A percentile compares a stretch with the other conserved stretches of the same genome.
These are phyloP conservation scores for Gymnopilus dilepis DNA, from an alignment of 768 basidiomycete genomes.

Conservation along the genomic window DNA sequence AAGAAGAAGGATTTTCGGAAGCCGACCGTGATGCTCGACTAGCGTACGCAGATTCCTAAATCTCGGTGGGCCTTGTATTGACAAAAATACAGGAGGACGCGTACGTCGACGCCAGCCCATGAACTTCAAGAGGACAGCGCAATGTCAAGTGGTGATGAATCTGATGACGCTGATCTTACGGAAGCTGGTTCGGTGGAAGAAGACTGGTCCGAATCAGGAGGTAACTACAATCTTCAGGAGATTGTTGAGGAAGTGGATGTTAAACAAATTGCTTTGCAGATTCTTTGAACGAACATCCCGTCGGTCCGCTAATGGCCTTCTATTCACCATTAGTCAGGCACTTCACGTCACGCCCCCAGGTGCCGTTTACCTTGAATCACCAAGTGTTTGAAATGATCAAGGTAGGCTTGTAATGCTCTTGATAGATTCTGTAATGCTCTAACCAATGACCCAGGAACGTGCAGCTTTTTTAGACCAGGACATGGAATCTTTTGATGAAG, in stretches of 20 bases:
- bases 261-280: constrained; percentile 15
- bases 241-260: background rate
- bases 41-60: constrained; percentile 52
- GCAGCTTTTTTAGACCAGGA: constrained; percentile 20
- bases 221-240: constrained; percentile 33
- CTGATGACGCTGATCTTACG: constrained; percentile 74
- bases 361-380: constrained; percentile 49
- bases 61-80: background rate
- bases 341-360: constrained; percentile 44
- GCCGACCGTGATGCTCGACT: constrained; percentile 73
- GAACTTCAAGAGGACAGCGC: constrained; percentile 46
- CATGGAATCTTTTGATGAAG: background rate
- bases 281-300: constrained; percentile 21
- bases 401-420: constrained; percentile 35
- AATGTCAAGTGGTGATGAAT: constrained; percentile 77
- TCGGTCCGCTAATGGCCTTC: constrained; percentile 41
- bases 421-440: background rate
- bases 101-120: constrained; percentile 48
- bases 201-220: constrained; percentile 50
- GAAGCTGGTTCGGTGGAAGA: constrained; percentile 56
- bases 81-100: constrained; percentile 48
- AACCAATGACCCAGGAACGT: constrained; percentile 27
- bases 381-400: constrained; percentile 50
- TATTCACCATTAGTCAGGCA: constrained; percentile 56
- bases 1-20: constrained; percentile 65